Evolutionary conservation across 2,329 filamentous ascomycete species (phyloP), one percentile per base, ranked within the genome.

Genomic region (Kalmusia sp.): DNA sequence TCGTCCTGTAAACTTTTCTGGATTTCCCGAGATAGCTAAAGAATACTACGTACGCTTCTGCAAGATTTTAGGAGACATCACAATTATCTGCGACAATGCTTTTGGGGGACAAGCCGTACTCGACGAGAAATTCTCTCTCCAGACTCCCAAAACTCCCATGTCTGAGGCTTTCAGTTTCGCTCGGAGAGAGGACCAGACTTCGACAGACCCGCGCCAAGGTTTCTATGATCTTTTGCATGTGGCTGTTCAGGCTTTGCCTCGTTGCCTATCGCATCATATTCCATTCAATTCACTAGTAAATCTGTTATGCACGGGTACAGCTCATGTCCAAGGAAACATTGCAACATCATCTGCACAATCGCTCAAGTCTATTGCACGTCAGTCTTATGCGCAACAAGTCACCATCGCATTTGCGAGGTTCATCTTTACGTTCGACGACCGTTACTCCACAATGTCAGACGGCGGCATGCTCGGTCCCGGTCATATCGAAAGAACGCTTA

Each of bases 401-500:
- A 96, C 93, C 0, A 96, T 96, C 75, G 93, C 95, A 0, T 99
- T 99, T 75, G 91, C 95, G 31, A 84, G 93, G 22, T 99, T 98
- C 75, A 99, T 99, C 48, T 99, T 99, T 79, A 96, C 95, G 63
- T 99, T 98, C 71, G 96, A 99, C 72, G 93, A 96, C 62, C 87
- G 93, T 21, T 99, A 99, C 73, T 92, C 93, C 1, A 98, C 95
- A 27, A 97, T 98, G 87, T 96, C 93, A 8, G 95, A 99, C 68
- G 95, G 96, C 27, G 95, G 95, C 2, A 95, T 99, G 88, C 86
- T 99, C 21, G 95, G 93, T 0, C 88, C 91, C 28, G 91, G 89
- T 4, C 95, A 99, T 68, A 97, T 99, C 52, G 95, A 99, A 72
- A 96, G 88, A 62, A 99, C 95, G 0, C 76, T 99, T 17, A 88